Evolutionary conservation across 2,329 filamentous ascomycete genomes (phyloP).

Genomic region (Diaporthe eres): DNA sequence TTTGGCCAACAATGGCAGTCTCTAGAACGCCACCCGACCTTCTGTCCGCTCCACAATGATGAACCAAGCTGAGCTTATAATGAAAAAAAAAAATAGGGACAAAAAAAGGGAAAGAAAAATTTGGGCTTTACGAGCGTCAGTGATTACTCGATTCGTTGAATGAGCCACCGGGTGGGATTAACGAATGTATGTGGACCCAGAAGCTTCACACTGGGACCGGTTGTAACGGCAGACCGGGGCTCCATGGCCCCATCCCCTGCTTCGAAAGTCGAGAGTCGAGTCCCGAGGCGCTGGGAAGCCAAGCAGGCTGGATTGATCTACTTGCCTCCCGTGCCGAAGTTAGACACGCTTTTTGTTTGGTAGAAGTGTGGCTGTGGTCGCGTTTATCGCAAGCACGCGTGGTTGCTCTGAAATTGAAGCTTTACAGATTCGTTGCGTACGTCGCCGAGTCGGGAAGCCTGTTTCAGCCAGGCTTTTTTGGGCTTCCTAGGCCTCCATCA

Average conservation of each 20-base stretch:
- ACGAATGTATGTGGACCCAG: background rate
- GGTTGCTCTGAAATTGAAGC: background rate
- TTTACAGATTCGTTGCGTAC: too few relatives aligned
- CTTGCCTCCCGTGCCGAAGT: background rate
- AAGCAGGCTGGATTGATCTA: background rate
- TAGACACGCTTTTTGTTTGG: background rate
- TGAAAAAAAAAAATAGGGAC: too few relatives aligned
- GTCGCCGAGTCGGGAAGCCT: too few relatives aligned
- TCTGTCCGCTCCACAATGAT: background rate
- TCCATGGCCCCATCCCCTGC: background rate
- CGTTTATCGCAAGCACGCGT: background rate
- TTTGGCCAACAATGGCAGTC: too few relatives aligned
- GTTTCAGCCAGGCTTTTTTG: too few relatives aligned
- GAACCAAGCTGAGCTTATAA: background rate
- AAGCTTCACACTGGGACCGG: background rate
- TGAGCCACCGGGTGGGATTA: background rate
- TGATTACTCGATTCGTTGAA: background rate
- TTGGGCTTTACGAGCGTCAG: background rate
- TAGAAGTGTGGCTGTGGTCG: background rate
- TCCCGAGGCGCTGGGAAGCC: background rate
- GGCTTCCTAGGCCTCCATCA: background rate
- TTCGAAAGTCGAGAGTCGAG: background rate
- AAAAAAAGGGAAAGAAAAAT: too few relatives aligned
- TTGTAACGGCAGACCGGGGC: background rate
- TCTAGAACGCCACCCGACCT: background rate